Base-by-base conservation (phyloP, 495 filamentous ascomycete genomes). In the Penicillium simplicissimum region DNA sequence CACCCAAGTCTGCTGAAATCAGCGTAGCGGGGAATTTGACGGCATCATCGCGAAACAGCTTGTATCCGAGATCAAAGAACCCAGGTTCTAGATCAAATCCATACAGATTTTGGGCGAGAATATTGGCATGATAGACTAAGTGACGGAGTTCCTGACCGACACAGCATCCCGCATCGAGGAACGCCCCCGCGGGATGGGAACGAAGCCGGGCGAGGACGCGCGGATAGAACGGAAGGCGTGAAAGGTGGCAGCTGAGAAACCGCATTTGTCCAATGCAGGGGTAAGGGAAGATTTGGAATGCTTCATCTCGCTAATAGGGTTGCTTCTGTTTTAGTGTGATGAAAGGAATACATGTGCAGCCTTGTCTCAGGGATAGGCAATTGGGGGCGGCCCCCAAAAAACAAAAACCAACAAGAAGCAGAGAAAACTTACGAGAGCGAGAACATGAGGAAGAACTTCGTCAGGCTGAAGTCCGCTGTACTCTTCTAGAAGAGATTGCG, bases 11-110 rank as follows among this genome's bases (percentile, higher is more conserved):
- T 17, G 51, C 25, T 8, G 51, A 14, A 4, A 53, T 14, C n/a
- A 35, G 31, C 3, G 74, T 76, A 10, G 57, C 53, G 17, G 61
- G 49, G 38, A 76, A 75, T 0, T 35, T 69, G 11, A 54, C 62
- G 14, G 72, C 74, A 11, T 67, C 57, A 62, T 86, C 82, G 0
- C 68, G 56, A 59, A 85, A 87, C 0, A 85, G 70, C 6, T 80
- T 74, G 56, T 78, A 83, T 1, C 81, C 82, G 2, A 86, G 65
- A 3, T 79, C 69, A 45, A 86, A 74, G 58, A 84, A 85, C 14
- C 73, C 68, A 4, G 68, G 52, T 15, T 74, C 60, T 4, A 85
- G 63, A 53, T 88, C 83, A 11, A 71, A 72, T 8, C 80, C 84
- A 62, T 74, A 80, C 28, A 84, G 64, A 14, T 79, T 74, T 0